These are phyloP conservation scores for Bacidia rubella DNA, from an alignment of 495 filamentous ascomycete genomes.

Conservation along the genomic window DNA sequence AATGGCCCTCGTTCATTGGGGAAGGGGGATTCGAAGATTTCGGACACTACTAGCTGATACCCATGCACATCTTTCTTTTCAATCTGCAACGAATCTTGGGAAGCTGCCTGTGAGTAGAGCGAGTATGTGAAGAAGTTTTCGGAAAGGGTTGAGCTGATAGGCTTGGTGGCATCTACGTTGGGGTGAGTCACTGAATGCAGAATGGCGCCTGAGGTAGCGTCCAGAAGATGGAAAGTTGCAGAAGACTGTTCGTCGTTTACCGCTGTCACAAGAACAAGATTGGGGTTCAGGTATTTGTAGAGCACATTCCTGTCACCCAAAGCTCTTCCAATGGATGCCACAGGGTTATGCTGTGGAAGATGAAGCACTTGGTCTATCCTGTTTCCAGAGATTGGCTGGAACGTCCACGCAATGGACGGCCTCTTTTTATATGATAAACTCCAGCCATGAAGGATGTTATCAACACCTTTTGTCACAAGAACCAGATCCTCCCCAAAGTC, in stretches of 20 bases:
- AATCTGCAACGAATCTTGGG: constrained; percentile 24
- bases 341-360: constrained; percentile 64
- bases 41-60: constrained; percentile 75
- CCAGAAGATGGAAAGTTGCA: constrained; percentile 67
- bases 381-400: constrained; percentile 53
- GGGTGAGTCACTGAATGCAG: constrained; percentile 56
- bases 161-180: constrained; percentile 60
- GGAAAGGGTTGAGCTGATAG: constrained; percentile 62
- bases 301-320: constrained; percentile 81
- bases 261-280: constrained; percentile 66
- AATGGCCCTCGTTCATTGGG: constrained; percentile 79
- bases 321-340: constrained; percentile 89
- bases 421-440: constrained; percentile 28
- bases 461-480: constrained; percentile 47
- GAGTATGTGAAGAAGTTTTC: constrained; percentile 96
- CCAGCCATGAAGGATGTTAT: constrained; percentile 51
- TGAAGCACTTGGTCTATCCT: constrained; percentile 50
- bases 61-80: constrained; percentile 33
- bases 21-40: constrained; percentile 74
- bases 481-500: constrained; percentile 14
- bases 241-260: constrained; percentile 39
- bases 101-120: constrained; percentile 44
- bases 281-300: constrained; percentile 94
- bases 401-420: constrained; percentile 54
- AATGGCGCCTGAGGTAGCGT: constrained; percentile 71